Evolutionary conservation across 371 early-diverging fungal species (phyloP).

Genomic region (Entomophthora muscae): DNA sequence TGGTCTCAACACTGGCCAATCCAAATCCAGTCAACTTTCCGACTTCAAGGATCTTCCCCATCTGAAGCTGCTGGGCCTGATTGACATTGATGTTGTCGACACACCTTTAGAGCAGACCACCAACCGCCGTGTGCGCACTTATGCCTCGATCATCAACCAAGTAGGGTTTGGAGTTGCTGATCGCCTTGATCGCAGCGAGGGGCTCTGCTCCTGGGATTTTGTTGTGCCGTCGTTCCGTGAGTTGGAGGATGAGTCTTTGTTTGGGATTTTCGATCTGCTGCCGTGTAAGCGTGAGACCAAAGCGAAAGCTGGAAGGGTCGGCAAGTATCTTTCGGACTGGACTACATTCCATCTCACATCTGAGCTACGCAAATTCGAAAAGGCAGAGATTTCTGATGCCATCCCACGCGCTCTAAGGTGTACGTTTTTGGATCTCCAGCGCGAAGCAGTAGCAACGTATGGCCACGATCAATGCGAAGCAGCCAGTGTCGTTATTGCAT

Average conservation of each 20-base stretch:
- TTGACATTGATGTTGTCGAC: constrained; percentile 79
- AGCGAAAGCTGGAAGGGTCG: no score
- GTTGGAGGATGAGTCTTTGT: no score
- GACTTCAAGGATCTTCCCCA: constrained; percentile 59
- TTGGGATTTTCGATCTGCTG: no score
- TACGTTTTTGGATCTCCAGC: constrained; percentile 56
- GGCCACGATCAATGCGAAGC: constrained; percentile 30
- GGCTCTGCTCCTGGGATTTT: constrained; percentile 57
- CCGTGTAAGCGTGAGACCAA: no score
- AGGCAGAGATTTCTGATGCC: constrained; percentile 30
- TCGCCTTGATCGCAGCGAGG: no score
- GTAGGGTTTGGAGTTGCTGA: no score
- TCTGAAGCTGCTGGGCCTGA: constrained; percentile 63
- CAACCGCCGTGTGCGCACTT: no score
- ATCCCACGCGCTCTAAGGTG: constrained; percentile 38
- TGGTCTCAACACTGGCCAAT: constrained; percentile 17
- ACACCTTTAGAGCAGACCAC: no score
- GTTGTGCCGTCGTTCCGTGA: constrained; percentile 70
- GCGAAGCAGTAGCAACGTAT: constrained; percentile 33
- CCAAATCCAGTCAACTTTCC: constrained; percentile 18
- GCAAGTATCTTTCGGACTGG: no score
- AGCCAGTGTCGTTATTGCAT: constrained; percentile 53
- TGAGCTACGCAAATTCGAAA: constrained; percentile 59
- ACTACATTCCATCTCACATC: constrained; percentile 39
- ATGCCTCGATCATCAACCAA: no score